A percentile compares a stretch with the other conserved stretches of the same genome.
phyloP scores from a whole-genome alignment of 306 rosid genomes.

The Citrullus mucosospermus region DNA sequence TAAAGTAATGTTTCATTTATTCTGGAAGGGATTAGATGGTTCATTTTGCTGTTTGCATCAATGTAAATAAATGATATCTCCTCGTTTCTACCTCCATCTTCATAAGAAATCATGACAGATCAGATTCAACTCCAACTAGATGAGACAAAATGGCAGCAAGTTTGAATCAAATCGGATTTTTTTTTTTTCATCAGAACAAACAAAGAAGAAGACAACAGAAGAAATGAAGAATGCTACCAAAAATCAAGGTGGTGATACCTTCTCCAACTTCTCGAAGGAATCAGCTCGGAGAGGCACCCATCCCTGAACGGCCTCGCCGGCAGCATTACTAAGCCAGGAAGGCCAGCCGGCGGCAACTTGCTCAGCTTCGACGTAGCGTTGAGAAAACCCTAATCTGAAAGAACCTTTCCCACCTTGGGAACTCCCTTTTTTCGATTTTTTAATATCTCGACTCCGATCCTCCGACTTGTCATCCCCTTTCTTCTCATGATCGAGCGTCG shows the following conservation, averaged over 20 bases:
- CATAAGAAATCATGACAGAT: background rate
- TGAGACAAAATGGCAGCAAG: background rate
- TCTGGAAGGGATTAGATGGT: background rate
- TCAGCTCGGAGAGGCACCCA: constrained; percentile 96
- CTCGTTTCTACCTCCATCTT: background rate
- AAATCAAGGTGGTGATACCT: constrained; percentile 25
- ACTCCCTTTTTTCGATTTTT: constrained; percentile 24
- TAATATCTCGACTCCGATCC: constrained; percentile 27
- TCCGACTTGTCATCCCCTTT: constrained; percentile 23
- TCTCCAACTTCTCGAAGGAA: constrained; percentile 74
- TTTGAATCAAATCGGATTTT: background rate
- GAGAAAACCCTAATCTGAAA: constrained; percentile 34
- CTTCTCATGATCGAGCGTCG: background rate
- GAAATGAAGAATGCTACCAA: background rate
- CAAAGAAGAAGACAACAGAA: background rate
- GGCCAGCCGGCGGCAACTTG: constrained; percentile 99
- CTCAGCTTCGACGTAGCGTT: constrained; percentile 52
- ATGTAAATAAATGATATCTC: background rate
- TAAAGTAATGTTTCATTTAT: background rate
- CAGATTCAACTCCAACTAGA: background rate
- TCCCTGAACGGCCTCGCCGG: constrained; percentile 81
- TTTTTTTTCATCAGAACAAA: background rate
- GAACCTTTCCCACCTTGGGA: constrained; percentile 24
- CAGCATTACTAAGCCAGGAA: constrained; percentile 70
- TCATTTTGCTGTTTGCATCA: background rate